Conservation (phyloP, 2,329 filamentous ascomycete genomes). For the Microdochium nivale region DNA sequence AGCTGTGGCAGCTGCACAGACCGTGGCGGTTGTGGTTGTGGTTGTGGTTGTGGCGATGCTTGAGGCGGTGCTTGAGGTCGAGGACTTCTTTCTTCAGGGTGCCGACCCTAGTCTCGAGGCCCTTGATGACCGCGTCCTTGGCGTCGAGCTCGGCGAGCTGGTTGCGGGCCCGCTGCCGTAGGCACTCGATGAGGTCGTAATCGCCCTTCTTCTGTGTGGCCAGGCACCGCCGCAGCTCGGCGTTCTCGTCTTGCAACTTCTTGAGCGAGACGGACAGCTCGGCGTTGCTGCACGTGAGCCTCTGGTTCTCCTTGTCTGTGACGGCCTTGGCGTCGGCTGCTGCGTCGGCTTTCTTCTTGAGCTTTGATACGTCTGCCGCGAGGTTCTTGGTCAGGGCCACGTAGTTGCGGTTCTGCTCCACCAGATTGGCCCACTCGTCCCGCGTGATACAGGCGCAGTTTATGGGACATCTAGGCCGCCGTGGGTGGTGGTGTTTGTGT, state of each 20-base stretch:
- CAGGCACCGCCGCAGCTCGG: slow-evolving; percentile 1
- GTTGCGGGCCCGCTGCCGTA: slow-evolving; percentile 9
- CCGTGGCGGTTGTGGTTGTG: neutral
- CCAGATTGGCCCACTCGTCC: slow-evolving; percentile 13
- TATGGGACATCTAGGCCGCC: slow-evolving; percentile 11
- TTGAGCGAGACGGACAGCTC: slow-evolving; percentile 8
- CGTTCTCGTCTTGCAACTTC: slow-evolving; percentile 4
- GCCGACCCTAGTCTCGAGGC: slow-evolving; percentile 8
- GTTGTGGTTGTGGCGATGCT: neutral
- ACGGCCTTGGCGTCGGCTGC: neutral
- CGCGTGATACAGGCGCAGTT: slow-evolving; percentile 15
- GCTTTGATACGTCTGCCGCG: slow-evolving; percentile 10
- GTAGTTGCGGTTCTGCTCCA: slow-evolving; percentile 9
- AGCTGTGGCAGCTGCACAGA: neutral
- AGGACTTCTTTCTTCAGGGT: slow-evolving; percentile 7
- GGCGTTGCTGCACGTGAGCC: slow-evolving; percentile 6
- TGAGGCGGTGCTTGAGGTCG: slow-evolving; percentile 7
- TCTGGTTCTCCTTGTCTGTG: slow-evolving; percentile 7
- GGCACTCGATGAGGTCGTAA: slow-evolving; percentile 6
- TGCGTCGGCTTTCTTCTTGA: slow-evolving; percentile 10
- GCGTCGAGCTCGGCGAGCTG: slow-evolving; percentile 10
- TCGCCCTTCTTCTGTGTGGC: slow-evolving; percentile 4
- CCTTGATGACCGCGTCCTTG: slow-evolving; percentile 6
- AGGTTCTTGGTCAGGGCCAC: slow-evolving; percentile 7
- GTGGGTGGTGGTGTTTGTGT: slow-evolving; percentile 6